phyloP scores from a whole-genome alignment of 768 basidiomycete genomes.

The Sarcomyxa edulis region DNA sequence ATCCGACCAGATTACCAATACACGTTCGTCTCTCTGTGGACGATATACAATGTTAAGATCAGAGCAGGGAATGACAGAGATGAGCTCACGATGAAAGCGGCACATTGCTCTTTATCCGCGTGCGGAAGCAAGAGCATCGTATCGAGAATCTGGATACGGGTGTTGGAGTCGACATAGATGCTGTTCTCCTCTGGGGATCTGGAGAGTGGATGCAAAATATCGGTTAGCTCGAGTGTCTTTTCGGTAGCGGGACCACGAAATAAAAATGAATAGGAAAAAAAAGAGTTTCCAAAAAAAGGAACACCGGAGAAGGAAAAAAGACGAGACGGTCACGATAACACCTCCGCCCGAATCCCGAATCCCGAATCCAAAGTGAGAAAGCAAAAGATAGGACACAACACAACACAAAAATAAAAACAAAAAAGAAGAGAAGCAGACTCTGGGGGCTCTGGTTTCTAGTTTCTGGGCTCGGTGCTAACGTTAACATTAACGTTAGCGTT shows the following conservation, averaged over 20 bases:
- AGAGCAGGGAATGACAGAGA: background rate
- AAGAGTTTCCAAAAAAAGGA: constrained; percentile 3
- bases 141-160: constrained; percentile 81
- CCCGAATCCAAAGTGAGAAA: no score
- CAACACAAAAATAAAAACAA: background rate
- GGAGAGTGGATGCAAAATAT: constrained; percentile 1
- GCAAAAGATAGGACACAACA: background rate
- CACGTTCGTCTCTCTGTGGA: constrained; percentile 70
- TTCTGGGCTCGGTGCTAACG: no score
- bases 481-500: no score
- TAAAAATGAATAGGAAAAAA: background rate
- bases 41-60: background rate
- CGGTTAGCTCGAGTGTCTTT: background rate
- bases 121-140: constrained; percentile 72
- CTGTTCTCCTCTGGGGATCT: constrained; percentile 52
- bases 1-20: constrained; percentile 83
- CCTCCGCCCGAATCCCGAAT: background rate
- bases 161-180: constrained; percentile 74
- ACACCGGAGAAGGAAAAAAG: background rate
- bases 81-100: constrained; percentile 74
- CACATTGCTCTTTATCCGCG: constrained; percentile 83
- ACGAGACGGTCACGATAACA: background rate
- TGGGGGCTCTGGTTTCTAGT: no score
- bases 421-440: no score
- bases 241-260: no score